Evolutionary conservation across 2,329 filamentous ascomycete species (phyloP).

Genomic region (Penicillium rolfsii): DNA sequence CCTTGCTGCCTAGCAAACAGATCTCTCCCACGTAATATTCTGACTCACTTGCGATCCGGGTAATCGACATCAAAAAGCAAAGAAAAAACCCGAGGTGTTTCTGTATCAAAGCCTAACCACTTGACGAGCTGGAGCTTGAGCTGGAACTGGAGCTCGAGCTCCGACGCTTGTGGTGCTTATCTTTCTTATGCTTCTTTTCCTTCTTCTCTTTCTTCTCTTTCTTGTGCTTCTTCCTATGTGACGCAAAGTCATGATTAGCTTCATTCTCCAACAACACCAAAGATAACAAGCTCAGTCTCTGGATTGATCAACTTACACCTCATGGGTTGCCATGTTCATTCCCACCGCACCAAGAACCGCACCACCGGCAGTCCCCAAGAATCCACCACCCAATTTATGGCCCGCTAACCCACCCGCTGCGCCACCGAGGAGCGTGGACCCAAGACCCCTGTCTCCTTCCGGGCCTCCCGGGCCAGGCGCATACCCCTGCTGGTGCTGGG

Average conservation of each 20-base stretch:
- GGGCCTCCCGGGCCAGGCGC: slow-evolving; percentile 23
- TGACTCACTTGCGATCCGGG: not conserved
- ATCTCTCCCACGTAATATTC: not conserved
- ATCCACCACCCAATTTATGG: slow-evolving; percentile 24
- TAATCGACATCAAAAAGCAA: not conserved
- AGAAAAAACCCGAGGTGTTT: not conserved
- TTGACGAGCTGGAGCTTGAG: slow-evolving; percentile 24
- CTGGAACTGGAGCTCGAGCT: slow-evolving; percentile 23
- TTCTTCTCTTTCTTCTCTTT: slow-evolving; percentile 15
- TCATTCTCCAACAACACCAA: not conserved
- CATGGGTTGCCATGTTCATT: slow-evolving; percentile 24
- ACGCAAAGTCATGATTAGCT: not conserved
- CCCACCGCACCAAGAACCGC: slow-evolving; percentile 27
- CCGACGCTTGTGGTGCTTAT: slow-evolving; percentile 23
- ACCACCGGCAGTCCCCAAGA: slow-evolving; percentile 24
- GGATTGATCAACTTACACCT: slow-evolving; percentile 19
- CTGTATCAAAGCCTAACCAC: not conserved
- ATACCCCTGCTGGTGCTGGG: slow-evolving; percentile 28
- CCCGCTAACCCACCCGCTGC: slow-evolving; percentile 26
- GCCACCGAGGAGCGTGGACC: slow-evolving; percentile 28
- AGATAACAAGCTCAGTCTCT: not conserved
- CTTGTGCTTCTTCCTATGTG: slow-evolving; percentile 22
- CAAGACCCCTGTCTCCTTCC: slow-evolving; percentile 27
- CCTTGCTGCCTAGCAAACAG: not conserved
- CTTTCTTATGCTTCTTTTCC: slow-evolving; percentile 23